phyloP scores from a whole-genome alignment of 2,329 filamentous ascomycete genomes.

The Beauveria brongniartii region DNA sequence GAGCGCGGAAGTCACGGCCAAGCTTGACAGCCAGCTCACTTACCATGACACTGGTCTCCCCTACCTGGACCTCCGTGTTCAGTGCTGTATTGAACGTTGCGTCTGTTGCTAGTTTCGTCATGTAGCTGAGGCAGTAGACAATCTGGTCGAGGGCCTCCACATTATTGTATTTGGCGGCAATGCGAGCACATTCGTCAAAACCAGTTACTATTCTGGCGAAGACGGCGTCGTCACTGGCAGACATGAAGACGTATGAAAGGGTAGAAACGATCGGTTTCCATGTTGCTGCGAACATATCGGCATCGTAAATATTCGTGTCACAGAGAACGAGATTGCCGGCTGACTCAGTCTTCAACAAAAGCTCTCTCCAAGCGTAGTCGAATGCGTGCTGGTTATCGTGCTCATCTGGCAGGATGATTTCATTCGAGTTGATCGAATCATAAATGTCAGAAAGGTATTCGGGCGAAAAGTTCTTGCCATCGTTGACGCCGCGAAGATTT shows the following conservation, averaged over 20 bases:
- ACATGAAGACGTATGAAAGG: conserved; percentile 97
- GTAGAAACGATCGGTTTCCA: conserved; percentile 95
- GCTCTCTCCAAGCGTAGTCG: conserved; percentile 94
- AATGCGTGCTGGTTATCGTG: conserved; percentile 96
- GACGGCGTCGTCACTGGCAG: conserved; percentile 90
- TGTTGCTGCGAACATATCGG: conserved; percentile 93
- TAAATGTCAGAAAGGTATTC: conserved; percentile 83
- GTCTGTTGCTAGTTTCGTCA: conserved; percentile 77
- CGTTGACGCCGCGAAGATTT: conserved; percentile 88
- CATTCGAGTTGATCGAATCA: conserved; percentile 82
- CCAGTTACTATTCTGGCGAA: conserved; percentile 89
- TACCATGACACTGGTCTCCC: conserved; percentile 93
- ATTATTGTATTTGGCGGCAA: conserved; percentile 76
- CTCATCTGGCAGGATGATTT: conserved; percentile 95
- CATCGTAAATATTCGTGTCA: conserved; percentile 90
- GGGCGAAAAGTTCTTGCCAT: conserved; percentile 70
- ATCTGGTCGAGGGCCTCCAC: conserved; percentile 89
- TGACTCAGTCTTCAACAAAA: conserved; percentile 74
- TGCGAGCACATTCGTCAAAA: conserved; percentile 92
- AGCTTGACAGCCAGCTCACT: conserved; percentile 96
- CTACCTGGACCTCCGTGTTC: conserved; percentile 92
- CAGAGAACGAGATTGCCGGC: conserved; percentile 69
- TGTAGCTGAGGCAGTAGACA: conserved; percentile 79
- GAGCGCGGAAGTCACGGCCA: conserved; percentile 85
- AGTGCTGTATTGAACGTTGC: conserved; percentile 72